Evolutionary conservation across 768 basidiomycete species (phyloP).

Genomic region (Leccinum longicurvipes): DNA sequence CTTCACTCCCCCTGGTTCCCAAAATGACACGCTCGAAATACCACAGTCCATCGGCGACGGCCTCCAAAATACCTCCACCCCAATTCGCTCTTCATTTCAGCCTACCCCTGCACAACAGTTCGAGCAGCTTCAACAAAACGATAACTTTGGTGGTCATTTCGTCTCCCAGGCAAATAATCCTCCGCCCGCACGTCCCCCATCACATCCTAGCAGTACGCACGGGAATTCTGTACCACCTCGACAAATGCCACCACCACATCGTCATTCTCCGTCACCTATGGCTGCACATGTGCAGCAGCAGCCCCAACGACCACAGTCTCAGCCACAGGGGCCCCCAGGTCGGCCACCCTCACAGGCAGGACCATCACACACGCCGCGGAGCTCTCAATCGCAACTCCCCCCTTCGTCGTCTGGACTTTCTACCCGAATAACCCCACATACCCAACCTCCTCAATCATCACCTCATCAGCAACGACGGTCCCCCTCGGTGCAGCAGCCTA

Average conservation of each 20-base stretch:
- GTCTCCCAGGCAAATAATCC: conserved; percentile 38
- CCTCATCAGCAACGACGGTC: conserved; percentile 33
- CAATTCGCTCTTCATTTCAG: conserved; percentile 41
- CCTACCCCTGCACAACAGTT: conserved; percentile 64
- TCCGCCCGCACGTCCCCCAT: conserved; percentile 43
- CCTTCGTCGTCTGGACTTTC: conserved; percentile 28
- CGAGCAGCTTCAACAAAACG: conserved; percentile 49
- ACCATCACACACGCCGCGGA: conserved; percentile 47
- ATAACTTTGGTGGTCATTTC: conserved; percentile 34
- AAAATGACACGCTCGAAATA: conserved; percentile 45
- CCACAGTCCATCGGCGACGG: conserved; percentile 40
- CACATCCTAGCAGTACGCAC: conserved; percentile 35
- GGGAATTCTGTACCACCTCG: conserved; percentile 32
- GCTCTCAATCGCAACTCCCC: conserved; percentile 34
- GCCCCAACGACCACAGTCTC: conserved; percentile 57
- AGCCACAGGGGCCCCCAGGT: conserved; percentile 48
- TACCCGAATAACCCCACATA: conserved; percentile 35
- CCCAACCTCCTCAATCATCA: conserved; percentile 32
- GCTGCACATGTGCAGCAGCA: conserved; percentile 35
- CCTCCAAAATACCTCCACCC: conserved; percentile 37
- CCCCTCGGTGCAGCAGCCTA: conserved; percentile 34
- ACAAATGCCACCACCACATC: conserved; percentile 36
- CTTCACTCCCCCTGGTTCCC: conserved; percentile 49
- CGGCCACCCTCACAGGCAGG: conserved; percentile 51
- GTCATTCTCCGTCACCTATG: conserved; percentile 46